A percentile compares a stretch with the other conserved stretches of the same genome.
Conservation (phyloP, 164 flowering plant genomes). For the Vitis rotundifolia region DNA sequence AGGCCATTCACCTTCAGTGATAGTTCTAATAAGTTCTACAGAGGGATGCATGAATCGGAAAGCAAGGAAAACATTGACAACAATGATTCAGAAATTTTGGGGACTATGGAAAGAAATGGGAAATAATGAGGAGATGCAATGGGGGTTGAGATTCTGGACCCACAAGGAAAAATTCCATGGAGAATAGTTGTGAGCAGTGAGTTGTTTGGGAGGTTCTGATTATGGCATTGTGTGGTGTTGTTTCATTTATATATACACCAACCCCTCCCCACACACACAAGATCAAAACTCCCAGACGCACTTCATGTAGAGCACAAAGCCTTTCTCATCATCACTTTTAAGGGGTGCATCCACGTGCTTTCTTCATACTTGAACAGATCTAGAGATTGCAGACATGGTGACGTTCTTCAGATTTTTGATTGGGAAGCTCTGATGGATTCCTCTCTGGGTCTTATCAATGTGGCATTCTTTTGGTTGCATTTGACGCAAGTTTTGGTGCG, state of each 20-base stretch:
- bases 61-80: background rate
- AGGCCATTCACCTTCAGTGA: no score
- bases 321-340: background rate
- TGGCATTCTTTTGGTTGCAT: conserved; percentile 27
- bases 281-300: no score
- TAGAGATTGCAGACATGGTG: background rate
- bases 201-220: no score
- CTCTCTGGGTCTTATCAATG: conserved; percentile 20
- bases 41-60: no score
- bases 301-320: background rate
- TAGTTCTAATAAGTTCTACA: no score
- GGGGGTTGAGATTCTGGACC: background rate
- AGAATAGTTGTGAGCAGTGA: no score
- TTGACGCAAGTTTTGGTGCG: conserved; percentile 44
- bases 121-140: no score
- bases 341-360: conserved; percentile 1
- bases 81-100: background rate
- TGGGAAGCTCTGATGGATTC: conserved; percentile 29
- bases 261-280: background rate
- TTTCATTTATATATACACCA: background rate
- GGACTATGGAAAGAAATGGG: no score
- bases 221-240: no score
- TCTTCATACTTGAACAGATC: background rate
- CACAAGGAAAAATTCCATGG: no score
- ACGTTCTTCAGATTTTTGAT: background rate